Conservation (phyloP, 2,329 filamentous ascomycete genomes). For the Gliomastix tumulicola region DNA sequence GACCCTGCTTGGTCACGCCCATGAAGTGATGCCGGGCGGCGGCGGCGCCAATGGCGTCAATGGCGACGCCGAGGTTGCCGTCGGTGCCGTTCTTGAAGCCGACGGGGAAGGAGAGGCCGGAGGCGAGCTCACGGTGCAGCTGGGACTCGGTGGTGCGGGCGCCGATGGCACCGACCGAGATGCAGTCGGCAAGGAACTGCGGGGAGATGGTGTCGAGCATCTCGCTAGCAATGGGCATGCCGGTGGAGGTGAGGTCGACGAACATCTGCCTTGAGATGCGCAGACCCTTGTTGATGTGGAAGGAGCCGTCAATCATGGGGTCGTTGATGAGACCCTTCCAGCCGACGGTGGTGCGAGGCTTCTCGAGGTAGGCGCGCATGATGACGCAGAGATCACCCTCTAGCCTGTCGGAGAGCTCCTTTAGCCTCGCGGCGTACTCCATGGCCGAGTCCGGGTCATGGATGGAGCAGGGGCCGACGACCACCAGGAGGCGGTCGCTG, state of each 20-base stretch:
- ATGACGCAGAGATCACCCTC: slow-evolving; percentile 81
- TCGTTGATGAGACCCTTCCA: slow-evolving; percentile 99
- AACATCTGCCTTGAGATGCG: slow-evolving; percentile 90
- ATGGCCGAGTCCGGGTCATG: slow-evolving; percentile 85
- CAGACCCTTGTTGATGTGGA: slow-evolving; percentile 98
- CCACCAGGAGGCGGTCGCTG: slow-evolving; percentile 83
- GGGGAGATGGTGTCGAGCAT: slow-evolving; percentile 99
- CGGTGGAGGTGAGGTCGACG: slow-evolving; percentile 75
- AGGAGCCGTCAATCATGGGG: slow-evolving; percentile 93
- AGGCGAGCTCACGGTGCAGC: slow-evolving; percentile 91
- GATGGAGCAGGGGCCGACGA: slow-evolving; percentile 94
- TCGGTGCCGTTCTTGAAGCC: slow-evolving; percentile 99
- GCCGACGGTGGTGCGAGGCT: slow-evolving; percentile 94
- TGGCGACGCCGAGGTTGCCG: slow-evolving; percentile 81
- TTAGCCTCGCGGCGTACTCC: slow-evolving; percentile 79
- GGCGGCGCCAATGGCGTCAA: slow-evolving; percentile 89
- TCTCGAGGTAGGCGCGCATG: slow-evolving; percentile 98
- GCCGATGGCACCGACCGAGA: slow-evolving; percentile 92
- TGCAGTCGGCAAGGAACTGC: slow-evolving; percentile 93
- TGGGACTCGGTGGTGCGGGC: slow-evolving; percentile 95
- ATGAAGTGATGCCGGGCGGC: slow-evolving; percentile 92
- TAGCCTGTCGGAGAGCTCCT: slow-evolving; percentile 71
- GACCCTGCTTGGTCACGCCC: slow-evolving; percentile 94
- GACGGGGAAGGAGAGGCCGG: slow-evolving; percentile 91
- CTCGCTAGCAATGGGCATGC: slow-evolving; percentile 93